Evolutionary conservation across 2,329 filamentous ascomycete genomes (phyloP).

Genomic region (Colletotrichum paranaense): DNA sequence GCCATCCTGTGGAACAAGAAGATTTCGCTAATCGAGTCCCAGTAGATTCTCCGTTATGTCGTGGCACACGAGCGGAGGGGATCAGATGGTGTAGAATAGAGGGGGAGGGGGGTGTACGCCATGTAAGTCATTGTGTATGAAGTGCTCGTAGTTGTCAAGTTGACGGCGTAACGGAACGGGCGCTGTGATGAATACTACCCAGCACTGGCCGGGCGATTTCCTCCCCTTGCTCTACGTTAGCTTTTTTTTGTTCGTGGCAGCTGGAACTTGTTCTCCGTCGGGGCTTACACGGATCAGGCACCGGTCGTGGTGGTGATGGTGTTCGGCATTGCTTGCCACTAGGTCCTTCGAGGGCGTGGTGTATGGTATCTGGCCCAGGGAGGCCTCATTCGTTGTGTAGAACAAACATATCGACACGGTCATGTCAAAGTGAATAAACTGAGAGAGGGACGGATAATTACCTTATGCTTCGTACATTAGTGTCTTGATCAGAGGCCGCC

Average conservation of each 20-base stretch:
- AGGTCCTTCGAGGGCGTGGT: background rate
- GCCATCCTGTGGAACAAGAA: background rate
- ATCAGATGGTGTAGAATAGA: background rate
- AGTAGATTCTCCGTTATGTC: constrained; percentile 20
- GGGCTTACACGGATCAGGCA: background rate
- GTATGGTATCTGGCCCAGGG: background rate
- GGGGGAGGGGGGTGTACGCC: background rate
- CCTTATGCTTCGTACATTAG: no score
- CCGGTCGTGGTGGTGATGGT: background rate
- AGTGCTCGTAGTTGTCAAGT: no score
- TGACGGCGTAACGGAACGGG: background rate
- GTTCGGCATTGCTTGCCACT: background rate
- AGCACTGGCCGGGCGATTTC: background rate
- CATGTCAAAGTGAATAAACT: background rate
- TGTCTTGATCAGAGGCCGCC: no score
- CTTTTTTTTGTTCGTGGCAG: background rate
- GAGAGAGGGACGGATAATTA: background rate
- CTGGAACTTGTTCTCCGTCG: background rate
- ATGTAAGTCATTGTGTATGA: background rate
- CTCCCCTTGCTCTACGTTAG: background rate
- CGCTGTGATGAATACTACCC: background rate
- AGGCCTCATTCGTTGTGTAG: background rate
- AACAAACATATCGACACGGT: no score
- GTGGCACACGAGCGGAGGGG: background rate
- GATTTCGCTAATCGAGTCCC: constrained; percentile 31